phyloP scores from a whole-genome alignment of 495 filamentous ascomycete species.

The Cetradonia linearis region DNA sequence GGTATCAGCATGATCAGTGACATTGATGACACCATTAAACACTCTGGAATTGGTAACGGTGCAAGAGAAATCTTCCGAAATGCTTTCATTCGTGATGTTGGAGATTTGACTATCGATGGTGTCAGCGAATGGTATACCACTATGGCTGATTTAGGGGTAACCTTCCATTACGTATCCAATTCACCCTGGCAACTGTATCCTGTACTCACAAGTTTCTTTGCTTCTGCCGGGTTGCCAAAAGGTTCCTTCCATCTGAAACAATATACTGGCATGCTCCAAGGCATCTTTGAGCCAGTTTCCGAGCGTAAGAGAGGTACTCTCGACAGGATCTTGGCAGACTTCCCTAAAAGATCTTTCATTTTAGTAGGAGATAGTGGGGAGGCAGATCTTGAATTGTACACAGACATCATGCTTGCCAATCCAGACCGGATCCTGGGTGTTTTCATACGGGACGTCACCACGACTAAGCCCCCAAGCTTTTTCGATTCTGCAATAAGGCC shows the following conservation, averaged over 20 bases:
- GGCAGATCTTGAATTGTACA: conserved; percentile 95
- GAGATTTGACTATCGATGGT: conserved; percentile 70
- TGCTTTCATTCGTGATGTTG: conserved; percentile 78
- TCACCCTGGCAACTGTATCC: conserved; percentile 95
- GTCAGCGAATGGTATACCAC: conserved; percentile 80
- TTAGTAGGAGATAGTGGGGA: conserved; percentile 93
- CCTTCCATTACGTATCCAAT: conserved; percentile 86
- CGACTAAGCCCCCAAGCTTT: conserved; percentile 54
- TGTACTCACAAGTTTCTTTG: conserved; percentile 72
- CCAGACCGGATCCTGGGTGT: conserved; percentile 72
- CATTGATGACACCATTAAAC: conserved; percentile 96
- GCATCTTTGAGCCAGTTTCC: conserved; percentile 94
- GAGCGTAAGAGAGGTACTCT: conserved; percentile 84
- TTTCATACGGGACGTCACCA: conserved; percentile 93
- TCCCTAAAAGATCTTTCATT: conserved; percentile 80
- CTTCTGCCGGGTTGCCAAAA: conserved; percentile 64
- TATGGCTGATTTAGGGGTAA: conserved; percentile 67
- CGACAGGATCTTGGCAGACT: conserved; percentile 77
- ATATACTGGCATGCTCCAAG: conserved; percentile 90
- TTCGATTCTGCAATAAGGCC: conserved; percentile 48
- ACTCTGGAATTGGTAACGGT: conserved; percentile 76
- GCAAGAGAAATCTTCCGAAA: conserved; percentile 93
- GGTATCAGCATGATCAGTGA: conserved; percentile 94
- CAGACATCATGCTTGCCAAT: conserved; percentile 74
- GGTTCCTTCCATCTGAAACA: conserved; percentile 93